Base-by-base conservation (phyloP, 2,329 filamentous ascomycete species). In the Cladosporium sp. region DNA sequence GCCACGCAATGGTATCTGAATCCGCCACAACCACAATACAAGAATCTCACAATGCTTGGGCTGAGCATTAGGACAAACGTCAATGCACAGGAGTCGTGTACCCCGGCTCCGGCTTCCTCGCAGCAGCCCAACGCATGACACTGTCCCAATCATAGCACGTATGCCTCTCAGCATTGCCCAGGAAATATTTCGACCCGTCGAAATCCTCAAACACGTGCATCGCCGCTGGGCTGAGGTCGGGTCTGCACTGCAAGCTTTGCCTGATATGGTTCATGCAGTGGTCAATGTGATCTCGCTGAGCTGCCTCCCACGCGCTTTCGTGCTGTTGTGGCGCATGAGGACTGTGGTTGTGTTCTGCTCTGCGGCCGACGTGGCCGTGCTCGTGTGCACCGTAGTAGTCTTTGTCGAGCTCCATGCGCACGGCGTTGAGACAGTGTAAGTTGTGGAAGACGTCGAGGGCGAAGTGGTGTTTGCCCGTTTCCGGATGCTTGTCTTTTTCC, bases 361-460 rank as follows among this genome's bases (percentile, higher is more conserved):
- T 48, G 19, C 28, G 45, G 2, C 13, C n/a, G 19, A 35, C 45
- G 9, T 48, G 45, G n/a, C 24, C 45, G 17, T 48, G 45, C 2
- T 48, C n/a, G 9, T 48, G 45, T 5, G 2, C 3, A 9, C 45
- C 45, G 17, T 48, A 48, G 10, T 48, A 48, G 45, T 48, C 45
- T 17, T 48, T 48, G 19, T 48, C 45, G 9, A 48, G 45, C 17
- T 48, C 45, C 45, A 48, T 48, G 1, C 45, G 15, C 17, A 48
- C 45, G 9, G 24, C 24, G 17, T 48, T 48, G 1, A 48, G 45
- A 19, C 45, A 48, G 19, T 48, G 45, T 8, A 48, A 3, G 17
- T 48, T 48, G 28, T 48, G 45, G 17, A 48, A 48, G 28, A 48
- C 45, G 17, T 48, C 45, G 28, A 48, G 45, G 15, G 45, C 45